Evolutionary conservation across 495 filamentous ascomycete genomes (phyloP), one percentile per base, ranked within the genome.

Genomic region (Aspergillus incahuasiensis): DNA sequence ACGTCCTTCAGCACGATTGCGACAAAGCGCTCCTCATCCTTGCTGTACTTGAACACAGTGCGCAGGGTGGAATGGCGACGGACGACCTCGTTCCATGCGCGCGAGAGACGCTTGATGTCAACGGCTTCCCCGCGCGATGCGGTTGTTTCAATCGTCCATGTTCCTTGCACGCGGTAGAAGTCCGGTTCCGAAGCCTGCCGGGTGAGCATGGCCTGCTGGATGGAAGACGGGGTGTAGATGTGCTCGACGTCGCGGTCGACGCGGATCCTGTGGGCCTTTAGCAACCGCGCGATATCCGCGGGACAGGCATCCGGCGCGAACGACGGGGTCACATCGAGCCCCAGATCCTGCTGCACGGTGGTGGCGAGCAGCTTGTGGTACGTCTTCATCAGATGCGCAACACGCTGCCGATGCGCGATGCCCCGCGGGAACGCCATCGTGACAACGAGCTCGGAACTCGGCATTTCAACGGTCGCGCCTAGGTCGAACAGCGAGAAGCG

Each of bases 401-500:
- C 30, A 0, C 51, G 51, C 39, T 21, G 24, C 2, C 20, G 51
- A 38, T 53, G 51, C 20, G n/a, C 40, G 6, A 53, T 45, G 2
- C 30, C 19, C 12, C 16, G 7, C 11, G 51, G 40, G 13, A 53
- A 53, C n/a, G 22, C 45, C 6, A 44, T 35, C 2, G 22, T 11
- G 19, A 53, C 18, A 16, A 53, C 40, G 30, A 53, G 51, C 30
- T 53, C 51, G 13, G 43, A 40, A 5, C 43, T 12, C 30, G 51
- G 51, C 16, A 44, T 40, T 16, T 53, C 51, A 13, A 53, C 35
- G 18, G 21, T 35, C 5, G 51, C 51, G 6, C 15, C 22, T 34
- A 53, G 42, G 16, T 53, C 51, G 15, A 53, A 53, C 6, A 45
- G 40, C 22, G 51, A 53, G 18, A 53, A 53, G 5, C 51, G 51